Percentiles rank a stretch among this genome's conserved stretches.
Evolutionary conservation across 1,284 basidiomycete species (phyloP).

Genomic region (Fistulina hepatica): DNA sequence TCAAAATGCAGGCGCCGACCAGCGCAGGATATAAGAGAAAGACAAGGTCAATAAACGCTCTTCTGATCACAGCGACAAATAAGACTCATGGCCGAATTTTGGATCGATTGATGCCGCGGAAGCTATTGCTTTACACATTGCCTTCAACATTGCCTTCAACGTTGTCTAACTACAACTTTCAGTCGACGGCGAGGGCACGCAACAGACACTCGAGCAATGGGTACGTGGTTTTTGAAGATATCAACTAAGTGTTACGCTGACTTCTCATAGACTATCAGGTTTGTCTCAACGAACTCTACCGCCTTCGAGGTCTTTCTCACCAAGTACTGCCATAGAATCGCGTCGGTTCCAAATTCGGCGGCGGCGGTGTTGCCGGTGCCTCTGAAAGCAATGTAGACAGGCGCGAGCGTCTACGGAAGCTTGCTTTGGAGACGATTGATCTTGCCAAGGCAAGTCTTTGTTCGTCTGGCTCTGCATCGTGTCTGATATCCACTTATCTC

Average conservation of each 20-base stretch:
- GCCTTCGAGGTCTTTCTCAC: conserved; percentile 10
- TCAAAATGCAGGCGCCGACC: neutral
- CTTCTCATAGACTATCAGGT: conserved; percentile 34
- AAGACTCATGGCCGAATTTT: neutral
- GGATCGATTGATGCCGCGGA: neutral
- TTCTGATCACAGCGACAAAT: no score
- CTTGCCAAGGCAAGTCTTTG: conserved; percentile 65
- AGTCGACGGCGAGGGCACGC: no score
- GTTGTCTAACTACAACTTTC: conserved; percentile 3
- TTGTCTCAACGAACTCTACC: conserved; percentile 7
- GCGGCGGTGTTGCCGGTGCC: conserved; percentile 86
- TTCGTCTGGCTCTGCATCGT: neutral
- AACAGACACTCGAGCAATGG: conserved; percentile 20
- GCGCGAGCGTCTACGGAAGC: conserved; percentile 87
- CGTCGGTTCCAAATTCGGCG: conserved; percentile 92
- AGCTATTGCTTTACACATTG: neutral
- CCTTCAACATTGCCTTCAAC: neutral
- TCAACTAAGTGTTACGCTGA: conserved; percentile 8
- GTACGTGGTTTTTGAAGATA: conserved; percentile 20
- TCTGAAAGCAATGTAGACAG: conserved; percentile 94
- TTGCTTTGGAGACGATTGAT: conserved; percentile 94
- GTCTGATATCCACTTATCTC: conserved; percentile 10
- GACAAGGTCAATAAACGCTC: no score
- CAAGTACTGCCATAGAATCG: conserved; percentile 59
- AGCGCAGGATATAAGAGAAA: no score